These are phyloP conservation scores for Alternaria conjuncta DNA, from an alignment of 2,329 filamentous ascomycete genomes.

Conservation along the genomic window DNA sequence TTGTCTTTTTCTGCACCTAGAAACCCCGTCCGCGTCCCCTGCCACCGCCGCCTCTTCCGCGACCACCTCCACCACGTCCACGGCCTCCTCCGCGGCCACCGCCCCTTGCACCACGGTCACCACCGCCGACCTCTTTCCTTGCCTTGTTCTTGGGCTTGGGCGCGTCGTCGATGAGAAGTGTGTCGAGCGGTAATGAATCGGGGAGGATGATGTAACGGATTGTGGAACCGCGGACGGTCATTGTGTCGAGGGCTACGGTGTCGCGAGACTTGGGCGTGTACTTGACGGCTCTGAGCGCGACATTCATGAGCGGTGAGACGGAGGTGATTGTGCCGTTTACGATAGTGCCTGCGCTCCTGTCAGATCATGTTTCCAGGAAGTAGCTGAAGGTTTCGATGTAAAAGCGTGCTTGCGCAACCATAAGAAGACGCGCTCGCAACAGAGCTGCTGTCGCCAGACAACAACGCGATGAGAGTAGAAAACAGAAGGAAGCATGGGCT, in stretches of 20 bases:
- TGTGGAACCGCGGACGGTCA: conserved; percentile 95
- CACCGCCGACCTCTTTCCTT: conserved; percentile 76
- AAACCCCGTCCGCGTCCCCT: conserved; percentile 48
- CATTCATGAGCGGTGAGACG: conserved; percentile 99
- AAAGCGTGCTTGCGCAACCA: conserved; percentile 5
- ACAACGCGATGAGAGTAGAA: not conserved
- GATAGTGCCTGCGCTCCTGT: conserved; percentile 73
- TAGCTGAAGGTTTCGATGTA: not conserved
- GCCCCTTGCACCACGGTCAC: conserved; percentile 52
- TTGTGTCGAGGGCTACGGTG: conserved; percentile 86
- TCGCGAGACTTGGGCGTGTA: conserved; percentile 92
- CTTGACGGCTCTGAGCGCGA: conserved; percentile 91
- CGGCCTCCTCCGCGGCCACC: conserved; percentile 47
- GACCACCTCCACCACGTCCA: conserved; percentile 48
- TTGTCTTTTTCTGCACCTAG: conserved; percentile 12
- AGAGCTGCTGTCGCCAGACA: not conserved
- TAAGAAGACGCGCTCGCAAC: not conserved
- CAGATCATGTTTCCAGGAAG: not conserved
- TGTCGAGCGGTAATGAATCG: conserved; percentile 93
- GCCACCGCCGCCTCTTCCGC: conserved; percentile 51
- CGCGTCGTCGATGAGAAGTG: conserved; percentile 91
- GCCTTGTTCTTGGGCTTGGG: conserved; percentile 99
- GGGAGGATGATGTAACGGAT: conserved; percentile 97
- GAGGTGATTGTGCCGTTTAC: conserved; percentile 96
- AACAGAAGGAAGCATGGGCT: not conserved